These are phyloP conservation scores for Alternaria conjuncta DNA, from an alignment of 2,329 filamentous ascomycete species.

Conservation along the genomic window DNA sequence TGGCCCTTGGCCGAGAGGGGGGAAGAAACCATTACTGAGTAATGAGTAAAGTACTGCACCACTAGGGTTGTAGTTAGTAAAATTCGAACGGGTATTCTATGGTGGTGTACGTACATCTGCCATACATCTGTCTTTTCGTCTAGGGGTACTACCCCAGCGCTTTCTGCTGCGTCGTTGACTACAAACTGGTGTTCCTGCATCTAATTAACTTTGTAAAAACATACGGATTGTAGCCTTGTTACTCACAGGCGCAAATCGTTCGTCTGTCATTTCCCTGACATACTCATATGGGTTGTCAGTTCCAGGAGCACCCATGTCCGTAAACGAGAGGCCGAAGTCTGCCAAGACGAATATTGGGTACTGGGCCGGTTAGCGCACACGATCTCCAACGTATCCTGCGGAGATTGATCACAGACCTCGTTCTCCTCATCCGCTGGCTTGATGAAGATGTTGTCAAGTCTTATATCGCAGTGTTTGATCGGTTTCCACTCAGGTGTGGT, in stretches of 20 bases:
- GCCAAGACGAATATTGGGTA: background rate
- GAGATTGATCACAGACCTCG: background rate
- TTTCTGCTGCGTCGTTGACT: background rate
- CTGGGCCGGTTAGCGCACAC: background rate
- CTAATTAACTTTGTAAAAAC: background rate
- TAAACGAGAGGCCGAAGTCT: background rate
- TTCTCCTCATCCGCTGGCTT: background rate
- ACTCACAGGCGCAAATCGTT: background rate
- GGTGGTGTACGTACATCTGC: background rate
- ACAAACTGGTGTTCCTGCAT: background rate
- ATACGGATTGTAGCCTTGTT: background rate
- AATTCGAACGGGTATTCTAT: background rate
- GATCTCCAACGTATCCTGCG: background rate
- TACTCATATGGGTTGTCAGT: background rate
- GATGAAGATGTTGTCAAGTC: background rate
- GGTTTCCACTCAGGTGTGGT: background rate
- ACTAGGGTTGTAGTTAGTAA: background rate
- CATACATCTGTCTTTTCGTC: slow-evolving; percentile 4
- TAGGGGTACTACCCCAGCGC: background rate
- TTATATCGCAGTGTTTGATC: background rate
- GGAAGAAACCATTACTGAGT: background rate
- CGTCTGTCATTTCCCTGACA: background rate
- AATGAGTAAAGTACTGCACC: background rate
- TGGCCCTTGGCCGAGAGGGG: background rate
- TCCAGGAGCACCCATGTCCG: background rate